Conservation (phyloP, 352 stramenopile species). For the Globisporangium parvum region DNA sequence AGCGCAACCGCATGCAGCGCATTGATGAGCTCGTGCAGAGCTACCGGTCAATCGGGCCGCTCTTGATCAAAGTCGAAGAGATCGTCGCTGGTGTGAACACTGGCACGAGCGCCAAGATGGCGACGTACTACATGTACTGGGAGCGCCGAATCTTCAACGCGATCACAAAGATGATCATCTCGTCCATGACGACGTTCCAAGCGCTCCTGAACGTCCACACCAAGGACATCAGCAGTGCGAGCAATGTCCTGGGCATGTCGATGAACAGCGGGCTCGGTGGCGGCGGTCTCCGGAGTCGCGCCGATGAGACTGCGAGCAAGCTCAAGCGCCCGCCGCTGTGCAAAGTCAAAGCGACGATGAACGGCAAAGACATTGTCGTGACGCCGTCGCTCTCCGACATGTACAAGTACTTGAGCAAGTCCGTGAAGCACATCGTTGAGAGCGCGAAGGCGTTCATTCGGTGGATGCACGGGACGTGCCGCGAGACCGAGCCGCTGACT, state of each 20-base stretch:
- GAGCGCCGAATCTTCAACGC: conserved; percentile 95
- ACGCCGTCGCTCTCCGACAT: conserved; percentile 92
- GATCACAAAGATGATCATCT: conserved; percentile 95
- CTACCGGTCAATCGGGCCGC: conserved; percentile 90
- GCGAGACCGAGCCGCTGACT: conserved; percentile 83
- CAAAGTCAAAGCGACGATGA: conserved; percentile 92
- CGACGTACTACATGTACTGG: conserved; percentile 97
- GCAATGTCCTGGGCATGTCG: conserved; percentile 36
- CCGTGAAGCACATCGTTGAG: conserved; percentile 92
- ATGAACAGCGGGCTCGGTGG: conserved; percentile 10
- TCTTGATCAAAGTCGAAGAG: conserved; percentile 96
- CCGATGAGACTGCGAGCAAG: conserved; percentile 49
- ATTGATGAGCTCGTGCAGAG: conserved; percentile 92
- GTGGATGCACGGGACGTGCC: conserved; percentile 95
- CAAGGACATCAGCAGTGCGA: conserved; percentile 66
- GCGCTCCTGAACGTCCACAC: conserved; percentile 87
- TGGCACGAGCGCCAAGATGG: conserved; percentile 84
- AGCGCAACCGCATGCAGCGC: conserved; percentile 86
- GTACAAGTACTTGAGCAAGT: conserved; percentile 95
- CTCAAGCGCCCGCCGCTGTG: conserved; percentile 87
- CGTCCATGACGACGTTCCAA: conserved; percentile 93
- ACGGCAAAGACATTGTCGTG: conserved; percentile 93
- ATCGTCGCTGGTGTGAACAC: conserved; percentile 93
- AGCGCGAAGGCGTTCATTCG: conserved; percentile 91
- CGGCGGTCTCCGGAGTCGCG: conserved; percentile 17